These are phyloP conservation scores for Candida piceae DNA, from an alignment of 805 yeast genomes.

Conservation along the genomic window DNA sequence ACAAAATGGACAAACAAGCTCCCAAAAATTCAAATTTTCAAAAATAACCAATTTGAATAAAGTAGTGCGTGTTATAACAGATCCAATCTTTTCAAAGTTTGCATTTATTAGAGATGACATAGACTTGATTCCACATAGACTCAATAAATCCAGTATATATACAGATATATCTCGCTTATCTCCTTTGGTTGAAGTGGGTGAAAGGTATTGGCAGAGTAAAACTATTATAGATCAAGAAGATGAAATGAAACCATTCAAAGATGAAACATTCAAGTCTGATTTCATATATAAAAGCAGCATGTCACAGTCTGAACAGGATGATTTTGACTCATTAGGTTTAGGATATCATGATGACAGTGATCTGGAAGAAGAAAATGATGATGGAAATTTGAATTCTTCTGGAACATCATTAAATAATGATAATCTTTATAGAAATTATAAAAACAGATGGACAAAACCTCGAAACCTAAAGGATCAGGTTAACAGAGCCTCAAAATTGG, in stretches of 20 bases:
- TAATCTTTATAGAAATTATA: constrained; percentile 1
- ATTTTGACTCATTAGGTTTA: too few species aligned
- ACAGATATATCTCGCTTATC: constrained; percentile 54
- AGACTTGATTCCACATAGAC: constrained; percentile 50
- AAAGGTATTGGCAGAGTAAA: constrained; percentile 5
- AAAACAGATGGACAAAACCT: constrained; percentile 16
- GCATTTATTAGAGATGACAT: constrained; percentile 62
- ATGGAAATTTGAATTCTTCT: too few species aligned
- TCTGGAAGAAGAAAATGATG: background rate
- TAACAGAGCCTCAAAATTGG: constrained; percentile 1
- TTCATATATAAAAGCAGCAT: constrained; percentile 7
- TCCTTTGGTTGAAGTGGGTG: constrained; percentile 33
- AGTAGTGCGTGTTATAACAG: constrained; percentile 57
- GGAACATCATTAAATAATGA: constrained; percentile 6
- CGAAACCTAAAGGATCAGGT: background rate
- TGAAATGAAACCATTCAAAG: background rate
- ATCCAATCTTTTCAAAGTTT: constrained; percentile 56
- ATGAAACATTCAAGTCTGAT: constrained; percentile 10
- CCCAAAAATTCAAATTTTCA: too few species aligned
- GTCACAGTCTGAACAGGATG: too few species aligned
- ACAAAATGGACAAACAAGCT: background rate
- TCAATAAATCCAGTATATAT: constrained; percentile 41
- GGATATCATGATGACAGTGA: constrained; percentile 1
- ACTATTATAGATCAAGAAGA: constrained; percentile 4
- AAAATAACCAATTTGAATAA: constrained; percentile 51